phyloP scores from a whole-genome alignment of 192 early-diverging fungal genomes.

The Linnemannia exigua region DNA sequence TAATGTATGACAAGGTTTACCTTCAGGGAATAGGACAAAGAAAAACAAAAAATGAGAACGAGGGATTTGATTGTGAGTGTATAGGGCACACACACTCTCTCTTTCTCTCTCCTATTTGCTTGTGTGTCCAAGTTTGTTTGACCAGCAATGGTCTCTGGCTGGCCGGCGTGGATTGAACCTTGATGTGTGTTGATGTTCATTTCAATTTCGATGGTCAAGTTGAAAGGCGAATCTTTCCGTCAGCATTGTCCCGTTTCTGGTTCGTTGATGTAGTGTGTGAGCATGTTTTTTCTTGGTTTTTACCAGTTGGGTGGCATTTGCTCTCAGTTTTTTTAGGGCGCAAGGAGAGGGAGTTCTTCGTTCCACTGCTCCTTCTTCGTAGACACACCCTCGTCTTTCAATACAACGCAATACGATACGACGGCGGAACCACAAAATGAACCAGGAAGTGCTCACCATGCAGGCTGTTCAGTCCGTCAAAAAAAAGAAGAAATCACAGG shows the following conservation, averaged over 20 bases:
- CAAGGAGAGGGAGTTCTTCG: neutral
- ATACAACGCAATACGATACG: neutral
- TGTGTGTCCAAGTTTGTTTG: neutral
- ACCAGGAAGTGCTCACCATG: neutral
- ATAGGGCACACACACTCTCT: too few species aligned
- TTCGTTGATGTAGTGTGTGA: neutral
- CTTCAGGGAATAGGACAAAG: neutral
- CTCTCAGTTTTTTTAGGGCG: neutral
- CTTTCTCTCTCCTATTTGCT: neutral
- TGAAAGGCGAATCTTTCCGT: neutral
- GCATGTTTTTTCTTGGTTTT: neutral
- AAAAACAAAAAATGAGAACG: neutral
- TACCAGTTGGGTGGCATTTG: neutral
- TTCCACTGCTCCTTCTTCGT: neutral
- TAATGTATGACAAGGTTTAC: constrained; percentile 5
- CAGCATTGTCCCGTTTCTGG: neutral
- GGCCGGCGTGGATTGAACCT: constrained; percentile 2
- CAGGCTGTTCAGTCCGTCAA: neutral
- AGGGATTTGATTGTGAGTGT: neutral
- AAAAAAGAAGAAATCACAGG: neutral
- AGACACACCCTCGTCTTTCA: too few species aligned
- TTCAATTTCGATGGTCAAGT: neutral
- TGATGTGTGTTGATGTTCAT: neutral
- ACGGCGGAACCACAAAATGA: neutral
- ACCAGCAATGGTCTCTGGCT: neutral